Evolutionary conservation across 2,329 filamentous ascomycete species (phyloP), one percentile per base, ranked within the genome.

Genomic region (Alternaria ventricosa): DNA sequence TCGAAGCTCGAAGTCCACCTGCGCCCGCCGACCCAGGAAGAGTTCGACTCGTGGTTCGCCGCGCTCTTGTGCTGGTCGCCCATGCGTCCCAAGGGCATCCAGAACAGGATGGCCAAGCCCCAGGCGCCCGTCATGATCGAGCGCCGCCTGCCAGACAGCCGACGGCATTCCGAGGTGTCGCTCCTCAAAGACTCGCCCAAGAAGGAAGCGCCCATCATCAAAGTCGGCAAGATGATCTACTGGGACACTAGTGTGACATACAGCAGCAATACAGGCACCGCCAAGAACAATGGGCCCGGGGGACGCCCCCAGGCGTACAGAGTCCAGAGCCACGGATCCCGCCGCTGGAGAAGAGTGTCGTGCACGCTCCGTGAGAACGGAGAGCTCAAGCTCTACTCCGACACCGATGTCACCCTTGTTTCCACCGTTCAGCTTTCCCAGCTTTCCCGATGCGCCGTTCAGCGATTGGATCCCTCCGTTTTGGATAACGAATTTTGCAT

Each of bases 361-460:
- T 97, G 94, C 79, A 96, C 96, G 18, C 84, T 99, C 23, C 92
- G 97, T 70, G 96, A 98, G 76, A 97, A 97, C 72, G 96, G 96
- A 61, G 93, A 96, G 75, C 90, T 99, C 76, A 97, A 95, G 75
- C 87, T 99, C 11, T 90, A 96, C 79, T 55, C 92, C 1, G 95
- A 97, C 72, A 90, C 92, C 59, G 94, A 97, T 70, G 89, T 92
- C 50, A 89, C 89, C 0, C 85, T 96, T 9, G 85, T 98, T 15
- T 92, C 92, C 27, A 88, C 94, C 50, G 91, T 98, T 56, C 93
- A 97, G 72, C 85, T 99, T 6, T 92, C 93, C 12, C 93, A 97
- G 73, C 85, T 99, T 8, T 96, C 94, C 18, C 88, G 96, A 57
- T 96, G 92, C 77, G 93, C 95, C 9, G 90, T 99, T 56, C 96